A percentile compares a stretch with the other conserved stretches of the same genome.
Evolutionary conservation across 2,329 filamentous ascomycete genomes (phyloP).

Genomic region (Penicillium sp.): DNA sequence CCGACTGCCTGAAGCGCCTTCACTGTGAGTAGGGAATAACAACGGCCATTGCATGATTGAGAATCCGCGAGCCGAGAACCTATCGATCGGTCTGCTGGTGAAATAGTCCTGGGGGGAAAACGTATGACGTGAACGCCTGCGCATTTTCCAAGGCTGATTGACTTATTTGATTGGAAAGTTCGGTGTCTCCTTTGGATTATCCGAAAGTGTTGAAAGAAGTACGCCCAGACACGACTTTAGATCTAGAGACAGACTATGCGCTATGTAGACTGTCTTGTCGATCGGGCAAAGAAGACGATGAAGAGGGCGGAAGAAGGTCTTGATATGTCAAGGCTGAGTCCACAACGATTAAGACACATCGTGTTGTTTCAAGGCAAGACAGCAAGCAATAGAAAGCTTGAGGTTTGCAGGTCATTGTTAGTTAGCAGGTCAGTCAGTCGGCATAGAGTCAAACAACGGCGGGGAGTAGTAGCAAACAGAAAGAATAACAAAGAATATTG

Average conservation of each 20-base stretch:
- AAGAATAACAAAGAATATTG: constrained; percentile 4
- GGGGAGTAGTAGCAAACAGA: not conserved
- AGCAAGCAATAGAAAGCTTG: not conserved
- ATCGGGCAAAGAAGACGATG: not conserved
- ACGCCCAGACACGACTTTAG: not conserved
- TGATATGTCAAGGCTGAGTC: not conserved
- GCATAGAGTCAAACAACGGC: not conserved
- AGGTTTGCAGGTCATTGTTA: not conserved
- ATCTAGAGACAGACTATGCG: not conserved
- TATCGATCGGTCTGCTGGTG: not conserved
- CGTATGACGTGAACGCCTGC: not conserved
- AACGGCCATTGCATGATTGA: constrained; percentile 8
- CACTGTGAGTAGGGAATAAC: not conserved
- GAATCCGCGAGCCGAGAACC: constrained; percentile 13
- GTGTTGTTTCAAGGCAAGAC: not conserved
- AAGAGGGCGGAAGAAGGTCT: not conserved
- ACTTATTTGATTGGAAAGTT: not conserved
- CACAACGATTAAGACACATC: not conserved
- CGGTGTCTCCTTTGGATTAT: not conserved
- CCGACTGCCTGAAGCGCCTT: constrained; percentile 1
- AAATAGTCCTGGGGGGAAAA: not conserved
- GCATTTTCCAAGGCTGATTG: not conserved
- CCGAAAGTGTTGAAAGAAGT: not conserved
- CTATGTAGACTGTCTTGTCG: not conserved
- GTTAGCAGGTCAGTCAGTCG: not conserved